A percentile compares a stretch with the other conserved stretches of the same genome.
Evolutionary conservation across 2,329 filamentous ascomycete species (phyloP).

Genomic region (Calonectria honghensis): DNA sequence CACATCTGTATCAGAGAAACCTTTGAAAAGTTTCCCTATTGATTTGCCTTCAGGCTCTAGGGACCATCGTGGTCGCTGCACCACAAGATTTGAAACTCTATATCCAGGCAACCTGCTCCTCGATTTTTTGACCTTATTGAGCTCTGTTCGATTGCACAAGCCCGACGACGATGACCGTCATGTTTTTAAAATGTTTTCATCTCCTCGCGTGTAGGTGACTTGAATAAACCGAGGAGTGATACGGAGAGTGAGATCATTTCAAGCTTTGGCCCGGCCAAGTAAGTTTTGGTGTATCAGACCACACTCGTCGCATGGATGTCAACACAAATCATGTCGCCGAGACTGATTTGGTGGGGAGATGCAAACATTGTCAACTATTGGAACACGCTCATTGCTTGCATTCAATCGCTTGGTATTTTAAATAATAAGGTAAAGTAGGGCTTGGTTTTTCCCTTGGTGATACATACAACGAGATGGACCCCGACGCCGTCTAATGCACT

Average conservation of each 20-base stretch:
- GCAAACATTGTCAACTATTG: not conserved
- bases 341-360: not conserved
- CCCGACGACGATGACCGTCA: conserved; percentile 3
- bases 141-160: too few relatives aligned
- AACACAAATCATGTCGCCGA: not conserved
- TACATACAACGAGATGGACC: conserved; percentile 59
- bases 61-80: too few relatives aligned
- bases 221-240: not conserved
- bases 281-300: not conserved
- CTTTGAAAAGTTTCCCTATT: too few relatives aligned
- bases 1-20: too few relatives aligned
- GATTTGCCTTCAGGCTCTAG: too few relatives aligned
- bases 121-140: too few relatives aligned
- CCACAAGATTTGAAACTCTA: too few relatives aligned
- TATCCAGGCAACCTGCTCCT: too few relatives aligned
- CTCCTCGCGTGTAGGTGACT: not conserved
- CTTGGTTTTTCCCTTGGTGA: conserved; percentile 55
- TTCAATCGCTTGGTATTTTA: conserved; percentile 54
- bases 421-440: conserved; percentile 57
- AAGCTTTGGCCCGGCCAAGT: not conserved
- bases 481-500: conserved; percentile 68
- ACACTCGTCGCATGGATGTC: not conserved
- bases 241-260: not conserved
- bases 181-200: conserved; percentile 9
- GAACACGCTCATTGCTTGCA: not conserved